Evolutionary conservation across 1,284 basidiomycete species (phyloP), one percentile per base, ranked within the genome.

Genomic region (Pyrrhoderma lamaoense): DNA sequence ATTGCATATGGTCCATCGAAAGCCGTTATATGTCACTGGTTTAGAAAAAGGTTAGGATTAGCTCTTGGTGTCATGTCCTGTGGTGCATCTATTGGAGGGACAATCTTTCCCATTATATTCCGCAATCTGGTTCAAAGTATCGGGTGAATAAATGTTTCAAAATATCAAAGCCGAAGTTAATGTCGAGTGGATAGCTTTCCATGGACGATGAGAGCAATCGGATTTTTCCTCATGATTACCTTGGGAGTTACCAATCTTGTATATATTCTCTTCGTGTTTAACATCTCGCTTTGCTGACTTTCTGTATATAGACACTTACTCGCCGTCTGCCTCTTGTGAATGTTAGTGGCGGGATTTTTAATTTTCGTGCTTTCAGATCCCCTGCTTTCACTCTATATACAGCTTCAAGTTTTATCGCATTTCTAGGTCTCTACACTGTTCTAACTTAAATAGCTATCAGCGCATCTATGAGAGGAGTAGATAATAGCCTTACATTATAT

Each of bases 1-100:
- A 65, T 72, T 9, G 68, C 77, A 16, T 79, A 74, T 55, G 70
- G 69, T 5, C 75, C 77, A 1, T 70, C 71, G 0, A 66, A 70
- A 4, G 68, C 70, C 1, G 69, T 75, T 27, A 59, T 79, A 2
- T 66, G 69, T 2, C 77, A 79, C 59, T 78, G 77, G 73, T 80
- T 73, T 58, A 70, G 71, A 51, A 64, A 62, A 13, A 63, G 62
- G 35, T 62, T 71, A 16, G 72, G 71, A 2, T 45, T 71, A 0
- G 72, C 72, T 1, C 65, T 75, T 60, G 74, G 72, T 0, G 52
- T 70, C 7, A 62, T 68, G 1, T 67, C 72, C 1, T 59, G 67
- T 40, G 74, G 74, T 3, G 69, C 69, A 1, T 71, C 71, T 0
- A 47, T 74, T 2, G 74, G 74, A 3, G 77, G 77, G 2, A 73